These are phyloP conservation scores for Betula pendula DNA, from an alignment of 306 rosid genomes.

Conservation along the genomic window DNA sequence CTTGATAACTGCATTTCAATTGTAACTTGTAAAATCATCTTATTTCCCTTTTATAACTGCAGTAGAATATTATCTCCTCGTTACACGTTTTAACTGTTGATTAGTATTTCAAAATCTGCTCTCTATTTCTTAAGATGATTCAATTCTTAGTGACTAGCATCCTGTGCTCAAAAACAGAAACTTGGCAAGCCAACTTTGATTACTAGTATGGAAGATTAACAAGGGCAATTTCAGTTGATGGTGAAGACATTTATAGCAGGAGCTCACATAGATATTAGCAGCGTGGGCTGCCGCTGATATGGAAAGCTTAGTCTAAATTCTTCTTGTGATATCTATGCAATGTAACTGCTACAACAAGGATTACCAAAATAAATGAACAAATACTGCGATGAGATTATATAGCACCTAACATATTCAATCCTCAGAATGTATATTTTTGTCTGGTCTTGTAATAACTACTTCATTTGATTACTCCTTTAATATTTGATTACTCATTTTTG, in stretches of 20 bases:
- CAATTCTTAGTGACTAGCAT: background rate
- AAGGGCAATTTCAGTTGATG: conserved; percentile 4
- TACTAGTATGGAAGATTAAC: conserved; percentile 15
- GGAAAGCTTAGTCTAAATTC: background rate
- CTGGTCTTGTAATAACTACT: background rate
- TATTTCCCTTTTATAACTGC: no score
- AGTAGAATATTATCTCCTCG: background rate
- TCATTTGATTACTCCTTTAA: background rate
- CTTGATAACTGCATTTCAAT: background rate
- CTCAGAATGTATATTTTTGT: background rate
- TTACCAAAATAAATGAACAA: background rate
- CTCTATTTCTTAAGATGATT: background rate
- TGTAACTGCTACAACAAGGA: background rate
- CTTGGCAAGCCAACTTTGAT: conserved; percentile 24
- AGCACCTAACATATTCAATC: background rate
- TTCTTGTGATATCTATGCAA: background rate
- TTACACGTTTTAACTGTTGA: background rate
- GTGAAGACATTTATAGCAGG: conserved; percentile 15
- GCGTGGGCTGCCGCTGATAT: background rate
- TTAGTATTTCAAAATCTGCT: background rate
- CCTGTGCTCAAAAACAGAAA: conserved; percentile 22
- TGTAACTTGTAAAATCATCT: background rate
- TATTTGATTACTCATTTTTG: no score
- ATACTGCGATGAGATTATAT: background rate
- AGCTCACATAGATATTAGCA: background rate